Evolutionary conservation across 2,329 filamentous ascomycete species (phyloP).

Genomic region (Immersiporthe knoxdaviesiana): DNA sequence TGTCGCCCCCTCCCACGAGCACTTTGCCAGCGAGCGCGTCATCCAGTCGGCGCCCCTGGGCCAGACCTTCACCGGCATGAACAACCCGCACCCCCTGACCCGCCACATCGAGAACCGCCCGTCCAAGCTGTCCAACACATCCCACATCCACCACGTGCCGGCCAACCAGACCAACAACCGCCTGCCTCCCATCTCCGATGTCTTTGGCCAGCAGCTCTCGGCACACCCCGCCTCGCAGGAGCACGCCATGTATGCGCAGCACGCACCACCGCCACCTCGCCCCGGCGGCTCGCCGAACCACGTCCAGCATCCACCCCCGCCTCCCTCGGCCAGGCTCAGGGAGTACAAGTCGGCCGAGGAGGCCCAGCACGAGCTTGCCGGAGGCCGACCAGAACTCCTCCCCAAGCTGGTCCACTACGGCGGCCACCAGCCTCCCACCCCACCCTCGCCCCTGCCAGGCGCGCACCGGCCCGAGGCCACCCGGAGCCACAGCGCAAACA

Average conservation of each 20-base stretch:
- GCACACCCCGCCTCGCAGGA: slow-evolving; percentile 60
- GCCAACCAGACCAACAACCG: slow-evolving; percentile 89
- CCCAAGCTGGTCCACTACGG: slow-evolving; percentile 96
- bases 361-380: slow-evolving; percentile 85
- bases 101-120: slow-evolving; percentile 81
- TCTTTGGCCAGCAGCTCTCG: slow-evolving; percentile 81
- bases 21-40: slow-evolving; percentile 91
- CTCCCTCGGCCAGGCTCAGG: slow-evolving; percentile 66
- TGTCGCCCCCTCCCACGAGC: slow-evolving; percentile 87
- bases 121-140: slow-evolving; percentile 79
- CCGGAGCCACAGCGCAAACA: slow-evolving; percentile 58
- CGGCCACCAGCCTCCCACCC: slow-evolving; percentile 89
- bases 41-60: slow-evolving; percentile 95
- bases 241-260: slow-evolving; percentile 59
- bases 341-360: slow-evolving; percentile 97
- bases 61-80: slow-evolving; percentile 91
- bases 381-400: slow-evolving; percentile 87
- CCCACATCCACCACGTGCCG: slow-evolving; percentile 88
- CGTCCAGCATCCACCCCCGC: slow-evolving; percentile 57
- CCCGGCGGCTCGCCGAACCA: slow-evolving; percentile 80
- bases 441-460: slow-evolving; percentile 74
- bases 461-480: slow-evolving; percentile 50
- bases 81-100: slow-evolving; percentile 75
- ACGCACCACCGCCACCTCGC: slow-evolving; percentile 65
- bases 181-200: slow-evolving; percentile 90